phyloP scores from a whole-genome alignment of 108 stramenopile species.

The Aureococcus anophagefferens region DNA sequence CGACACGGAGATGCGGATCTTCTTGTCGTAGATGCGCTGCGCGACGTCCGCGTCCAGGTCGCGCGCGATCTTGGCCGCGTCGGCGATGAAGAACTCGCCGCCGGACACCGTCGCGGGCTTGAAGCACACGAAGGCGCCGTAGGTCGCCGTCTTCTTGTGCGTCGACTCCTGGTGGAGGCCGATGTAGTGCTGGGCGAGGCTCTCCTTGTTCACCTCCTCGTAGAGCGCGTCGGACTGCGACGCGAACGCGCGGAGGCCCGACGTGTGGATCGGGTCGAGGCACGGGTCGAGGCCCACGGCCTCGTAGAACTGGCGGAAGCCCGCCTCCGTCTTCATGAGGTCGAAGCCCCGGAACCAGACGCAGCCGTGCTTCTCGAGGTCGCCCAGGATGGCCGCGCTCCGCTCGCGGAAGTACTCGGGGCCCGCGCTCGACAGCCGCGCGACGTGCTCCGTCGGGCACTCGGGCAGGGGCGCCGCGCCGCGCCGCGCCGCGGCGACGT shows the following conservation, averaged over 20 bases:
- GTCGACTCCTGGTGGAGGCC: conserved; percentile 77
- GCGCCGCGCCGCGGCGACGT: neutral
- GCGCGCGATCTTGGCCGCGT: conserved; percentile 72
- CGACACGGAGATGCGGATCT: conserved; percentile 69
- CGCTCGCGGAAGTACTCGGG: neutral
- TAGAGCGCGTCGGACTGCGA: conserved; percentile 75
- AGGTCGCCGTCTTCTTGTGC: conserved; percentile 77
- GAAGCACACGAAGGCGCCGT: conserved; percentile 81
- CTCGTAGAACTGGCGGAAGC: conserved; percentile 67
- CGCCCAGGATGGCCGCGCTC: neutral
- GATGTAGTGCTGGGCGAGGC: conserved; percentile 70
- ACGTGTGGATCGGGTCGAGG: conserved; percentile 76
- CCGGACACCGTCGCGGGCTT: conserved; percentile 77
- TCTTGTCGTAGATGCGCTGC: conserved; percentile 59
- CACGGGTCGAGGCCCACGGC: conserved; percentile 70
- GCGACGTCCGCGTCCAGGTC: conserved; percentile 60
- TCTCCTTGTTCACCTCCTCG: conserved; percentile 84
- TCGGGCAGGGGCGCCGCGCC: neutral
- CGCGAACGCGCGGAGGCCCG: conserved; percentile 75
- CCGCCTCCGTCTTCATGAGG: conserved; percentile 57
- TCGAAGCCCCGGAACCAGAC: conserved; percentile 66
- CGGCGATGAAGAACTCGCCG: conserved; percentile 73
- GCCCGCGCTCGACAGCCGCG: neutral
- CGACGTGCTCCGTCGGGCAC: conserved; percentile 18
- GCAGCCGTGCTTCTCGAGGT: neutral